These are phyloP conservation scores for Botrytis byssoidea DNA, from an alignment of 2,329 filamentous ascomycete species.

Conservation along the genomic window DNA sequence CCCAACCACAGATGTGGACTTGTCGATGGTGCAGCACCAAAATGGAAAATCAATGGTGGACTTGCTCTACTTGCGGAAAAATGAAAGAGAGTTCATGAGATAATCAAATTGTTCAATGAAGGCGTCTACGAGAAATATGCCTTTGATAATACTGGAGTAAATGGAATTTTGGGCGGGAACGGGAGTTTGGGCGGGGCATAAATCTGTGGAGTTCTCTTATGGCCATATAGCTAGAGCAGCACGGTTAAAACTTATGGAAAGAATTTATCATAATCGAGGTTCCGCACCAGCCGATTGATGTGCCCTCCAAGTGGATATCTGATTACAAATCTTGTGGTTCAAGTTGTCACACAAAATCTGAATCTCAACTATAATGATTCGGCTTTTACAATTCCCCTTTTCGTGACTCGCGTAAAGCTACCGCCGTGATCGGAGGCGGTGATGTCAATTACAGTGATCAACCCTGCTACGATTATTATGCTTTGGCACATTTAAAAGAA, in stretches of 20 bases:
- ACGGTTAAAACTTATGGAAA: background rate
- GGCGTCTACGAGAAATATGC: background rate
- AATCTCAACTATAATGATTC: background rate
- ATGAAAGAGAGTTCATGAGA: conserved; percentile 52
- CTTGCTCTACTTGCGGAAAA: conserved; percentile 53
- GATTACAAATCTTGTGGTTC: conserved; percentile 9
- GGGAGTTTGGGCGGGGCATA: background rate
- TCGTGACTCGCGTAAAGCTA: background rate
- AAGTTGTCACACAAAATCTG: background rate
- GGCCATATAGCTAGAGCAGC: background rate
- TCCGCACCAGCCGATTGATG: background rate
- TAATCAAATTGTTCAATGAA: background rate
- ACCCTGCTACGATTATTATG: background rate
- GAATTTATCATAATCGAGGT: background rate
- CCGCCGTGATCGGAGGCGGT: background rate
- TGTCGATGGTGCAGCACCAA: conserved; percentile 51
- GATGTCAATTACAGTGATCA: background rate
- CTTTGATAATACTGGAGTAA: background rate
- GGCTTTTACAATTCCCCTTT: background rate
- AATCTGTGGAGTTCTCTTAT: background rate
- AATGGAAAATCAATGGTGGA: conserved; percentile 58
- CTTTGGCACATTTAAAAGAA: background rate
- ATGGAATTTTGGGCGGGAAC: background rate
- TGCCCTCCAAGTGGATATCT: background rate
- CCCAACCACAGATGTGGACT: conserved; percentile 44